Evolutionary conservation across 1,284 basidiomycete species (phyloP).

Genomic region (Malassezia slooffiae): DNA sequence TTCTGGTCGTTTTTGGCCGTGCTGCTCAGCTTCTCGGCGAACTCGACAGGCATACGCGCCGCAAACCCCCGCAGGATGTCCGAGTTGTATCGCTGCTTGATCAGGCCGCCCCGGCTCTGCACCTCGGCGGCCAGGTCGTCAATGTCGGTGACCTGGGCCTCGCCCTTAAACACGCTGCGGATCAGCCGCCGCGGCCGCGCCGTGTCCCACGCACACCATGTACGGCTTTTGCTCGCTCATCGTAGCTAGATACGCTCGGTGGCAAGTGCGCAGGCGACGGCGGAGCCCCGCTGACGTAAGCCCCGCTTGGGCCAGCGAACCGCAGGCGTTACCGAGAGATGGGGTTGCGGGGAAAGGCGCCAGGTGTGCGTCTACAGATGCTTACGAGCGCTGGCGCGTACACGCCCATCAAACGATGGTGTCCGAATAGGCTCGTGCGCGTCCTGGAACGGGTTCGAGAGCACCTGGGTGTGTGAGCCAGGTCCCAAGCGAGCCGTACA

Average conservation of each 20-base stretch:
- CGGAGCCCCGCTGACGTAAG: no score
- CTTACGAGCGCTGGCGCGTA: slow-evolving; percentile 33
- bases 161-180: slow-evolving; percentile 8
- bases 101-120: slow-evolving; percentile 1
- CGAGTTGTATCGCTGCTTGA: slow-evolving; percentile 7
- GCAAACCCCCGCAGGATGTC: slow-evolving; percentile 13
- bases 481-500: not conserved
- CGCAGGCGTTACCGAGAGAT: no score
- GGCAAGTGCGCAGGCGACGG: no score
- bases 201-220: no score
- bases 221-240: no score
- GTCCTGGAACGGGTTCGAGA: slow-evolving; percentile 42
- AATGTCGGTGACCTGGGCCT: not conserved
- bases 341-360: no score
- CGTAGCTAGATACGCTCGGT: no score
- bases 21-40: not conserved
- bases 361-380: no score
- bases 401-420: slow-evolving; percentile 26
- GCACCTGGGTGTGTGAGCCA: slow-evolving; percentile 15
- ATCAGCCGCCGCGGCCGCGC: no score
- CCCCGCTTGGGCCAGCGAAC: no score
- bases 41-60: slow-evolving; percentile 2
- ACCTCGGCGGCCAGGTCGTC: not conserved
- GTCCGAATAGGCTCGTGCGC: slow-evolving; percentile 30
- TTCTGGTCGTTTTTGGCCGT: not conserved